Base-by-base conservation (phyloP, 2,329 filamentous ascomycete species). In the Zymoseptoria pseudotritici region DNA sequence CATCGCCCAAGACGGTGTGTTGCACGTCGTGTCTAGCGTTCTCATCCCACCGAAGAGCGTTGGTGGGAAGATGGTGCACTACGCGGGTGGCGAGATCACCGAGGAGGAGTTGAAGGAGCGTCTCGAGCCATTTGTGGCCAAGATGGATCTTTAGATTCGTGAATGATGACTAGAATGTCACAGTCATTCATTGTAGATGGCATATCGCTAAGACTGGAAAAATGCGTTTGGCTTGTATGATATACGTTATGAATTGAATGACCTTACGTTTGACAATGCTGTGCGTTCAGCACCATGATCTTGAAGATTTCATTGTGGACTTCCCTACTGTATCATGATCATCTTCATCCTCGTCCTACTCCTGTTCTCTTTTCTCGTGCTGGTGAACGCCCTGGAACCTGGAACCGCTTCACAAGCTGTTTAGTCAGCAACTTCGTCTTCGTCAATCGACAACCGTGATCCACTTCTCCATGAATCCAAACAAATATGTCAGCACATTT, bases 1-100 rank as follows among this genome's bases (percentile, higher is more conserved):
- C 0, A 74, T 94, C 58, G 88, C 87, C 0, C 83, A 81, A 69
- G 89, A 96, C 71, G 92, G 92, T 31, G 91, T 93, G 13, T 83
- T 96, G 46, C 92, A 96, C 59, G 85, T 93, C 17, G 79, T 94
- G 0, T 80, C 82, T 54, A 81, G 81, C 59, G 84, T 96, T 0
- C 76, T 95, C 59, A 84, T 97, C 64, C 92, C 92, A 50, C 90
- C 91, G 1, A 85, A 83, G 74, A 80, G 80, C 62, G 70, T 78
- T 66, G 66, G 63, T 54, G 72, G 70, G 0, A 71, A 73, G 51
- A 65, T 72, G 26, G 73, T 76, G 49, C 71, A 72, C 20, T 79
- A 76, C 75, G 61, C 70, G 22, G 77, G 77, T n/a, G 78, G 76
- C 36, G 80, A 83, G 68, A 76, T 88, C 61, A 77, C 73, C 3